Base-by-base conservation (phyloP, 2,329 filamentous ascomycete genomes). In the Aspergillus melleus region DNA sequence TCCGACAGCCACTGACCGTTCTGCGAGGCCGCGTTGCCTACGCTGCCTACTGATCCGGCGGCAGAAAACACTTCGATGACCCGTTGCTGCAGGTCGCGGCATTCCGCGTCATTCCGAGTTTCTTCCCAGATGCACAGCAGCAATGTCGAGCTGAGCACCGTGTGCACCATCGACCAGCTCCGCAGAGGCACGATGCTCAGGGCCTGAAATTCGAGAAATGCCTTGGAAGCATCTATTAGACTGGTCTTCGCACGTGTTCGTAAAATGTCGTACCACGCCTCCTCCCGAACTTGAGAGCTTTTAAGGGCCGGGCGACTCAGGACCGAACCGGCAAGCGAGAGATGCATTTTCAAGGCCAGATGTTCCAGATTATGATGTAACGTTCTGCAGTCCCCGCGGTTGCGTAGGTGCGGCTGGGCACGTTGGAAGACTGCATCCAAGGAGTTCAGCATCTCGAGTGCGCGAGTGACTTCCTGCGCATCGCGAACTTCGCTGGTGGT, bases 261-360 rank as follows among this genome's bases (percentile, higher is more conserved):
- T 14, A 73, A 60, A 1, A 65, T 49, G 4, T 61, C 53, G 8
- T 58, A 20, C 3, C 55, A 58, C 5, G 57, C 54, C 36, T 62
- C 56, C 36, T 61, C 56, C 6, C 32, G 52, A 2, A 47, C 19
- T 36, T 2, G 55, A 52, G 4, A 57, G 59, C 11, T 64, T 63
- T 64, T 80, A 84, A 66, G 86, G 79, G 83, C 83, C 6, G 83
- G 83, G 3, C 84, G 81, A 63, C 83, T 85, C 4, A 86, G 74
- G 62, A 85, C 83, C 1, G 83, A 85, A 36, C 81, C 79, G 46
- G 82, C 80, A 68, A 85, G 86, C 1, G 81, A 84, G 22, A 80
- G 78, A 67, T 85, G 81, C 51, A 86, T 76, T 62, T 84, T 84
- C 4, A 86, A 68, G 0, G 81, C 83, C 72, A 84, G 81, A 60